phyloP scores from a whole-genome alignment of 345 rosid species.

The Eucalyptus microcorys region DNA sequence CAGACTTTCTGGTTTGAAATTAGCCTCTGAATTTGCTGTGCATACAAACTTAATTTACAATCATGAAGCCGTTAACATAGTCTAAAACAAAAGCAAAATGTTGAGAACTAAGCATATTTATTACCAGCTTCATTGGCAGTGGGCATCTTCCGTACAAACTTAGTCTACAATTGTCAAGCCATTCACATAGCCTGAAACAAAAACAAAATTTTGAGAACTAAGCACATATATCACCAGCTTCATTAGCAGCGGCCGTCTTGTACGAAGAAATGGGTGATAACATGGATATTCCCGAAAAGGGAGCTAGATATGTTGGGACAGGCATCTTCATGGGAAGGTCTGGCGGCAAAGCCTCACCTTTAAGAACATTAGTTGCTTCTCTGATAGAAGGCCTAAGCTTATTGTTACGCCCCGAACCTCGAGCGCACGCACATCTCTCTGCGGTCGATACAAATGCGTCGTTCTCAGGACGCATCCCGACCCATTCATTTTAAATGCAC shows the following conservation, averaged over 20 bases:
- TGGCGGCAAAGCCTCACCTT: not conserved
- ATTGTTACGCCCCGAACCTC: too few relatives aligned
- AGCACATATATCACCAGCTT: not conserved
- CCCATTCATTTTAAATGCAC: too few relatives aligned
- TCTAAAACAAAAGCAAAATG: not conserved
- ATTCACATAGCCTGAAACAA: not conserved
- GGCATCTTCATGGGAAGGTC: not conserved
- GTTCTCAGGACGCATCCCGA: too few relatives aligned
- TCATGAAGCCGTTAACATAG: not conserved
- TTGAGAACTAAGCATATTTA: not conserved
- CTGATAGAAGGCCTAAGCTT: constrained; percentile 2
- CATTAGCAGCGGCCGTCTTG: not conserved
- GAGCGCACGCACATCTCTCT: too few relatives aligned
- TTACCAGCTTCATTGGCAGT: not conserved
- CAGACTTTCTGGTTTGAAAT: not conserved
- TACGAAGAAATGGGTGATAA: not conserved
- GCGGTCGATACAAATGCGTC: too few relatives aligned
- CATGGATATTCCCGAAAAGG: not conserved
- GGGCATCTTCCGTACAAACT: not conserved
- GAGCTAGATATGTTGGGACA: not conserved
- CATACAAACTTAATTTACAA: not conserved
- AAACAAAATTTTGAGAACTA: not conserved
- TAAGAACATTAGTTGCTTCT: not conserved
- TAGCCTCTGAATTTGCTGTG: not conserved
- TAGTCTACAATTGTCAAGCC: not conserved